phyloP scores from a whole-genome alignment of 2,329 filamentous ascomycete genomes.

The Cordyceps cicadae region DNA sequence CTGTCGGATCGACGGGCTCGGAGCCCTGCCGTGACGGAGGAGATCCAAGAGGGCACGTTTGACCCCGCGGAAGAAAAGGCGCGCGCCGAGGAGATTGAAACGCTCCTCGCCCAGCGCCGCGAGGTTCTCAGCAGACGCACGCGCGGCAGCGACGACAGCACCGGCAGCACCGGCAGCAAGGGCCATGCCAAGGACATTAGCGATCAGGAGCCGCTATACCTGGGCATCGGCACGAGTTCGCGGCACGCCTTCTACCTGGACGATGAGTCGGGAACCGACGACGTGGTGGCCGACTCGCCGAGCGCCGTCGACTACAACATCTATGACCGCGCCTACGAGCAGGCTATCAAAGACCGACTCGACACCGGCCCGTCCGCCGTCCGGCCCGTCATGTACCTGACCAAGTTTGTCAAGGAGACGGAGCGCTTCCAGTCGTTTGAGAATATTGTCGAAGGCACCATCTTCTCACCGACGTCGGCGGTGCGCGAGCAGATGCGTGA shows the following conservation, averaged over 20 bases:
- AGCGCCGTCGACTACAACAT: conserved; percentile 77
- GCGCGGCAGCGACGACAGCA: conserved; percentile 18
- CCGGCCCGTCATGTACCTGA: conserved; percentile 40
- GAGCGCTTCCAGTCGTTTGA: conserved; percentile 31
- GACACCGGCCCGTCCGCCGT: conserved; percentile 32
- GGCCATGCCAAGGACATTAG: conserved; percentile 50
- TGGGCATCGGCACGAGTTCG: conserved; percentile 67
- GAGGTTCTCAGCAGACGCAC: conserved; percentile 27
- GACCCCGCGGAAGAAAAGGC: conserved; percentile 25
- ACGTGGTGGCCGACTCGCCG: conserved; percentile 73
- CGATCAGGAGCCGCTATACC: conserved; percentile 54
- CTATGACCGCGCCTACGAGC: conserved; percentile 77
- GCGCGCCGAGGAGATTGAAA: conserved; percentile 40
- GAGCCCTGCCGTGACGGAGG: not conserved
- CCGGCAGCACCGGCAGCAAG: conserved; percentile 6
- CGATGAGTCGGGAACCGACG: conserved; percentile 24
- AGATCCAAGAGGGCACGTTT: conserved; percentile 11
- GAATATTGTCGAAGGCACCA: conserved; percentile 28
- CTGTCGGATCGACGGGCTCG: conserved; percentile 30
- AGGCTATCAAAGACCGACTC: conserved; percentile 68
- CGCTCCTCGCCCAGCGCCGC: conserved; percentile 39
- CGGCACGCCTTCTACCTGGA: conserved; percentile 36
- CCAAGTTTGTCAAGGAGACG: conserved; percentile 38
- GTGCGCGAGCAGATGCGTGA: not conserved
- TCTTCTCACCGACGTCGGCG: conserved; percentile 7